Evolutionary conservation across 495 filamentous ascomycete genomes (phyloP), one percentile per base, ranked within the genome.

Genomic region (Durotheca rogersii): DNA sequence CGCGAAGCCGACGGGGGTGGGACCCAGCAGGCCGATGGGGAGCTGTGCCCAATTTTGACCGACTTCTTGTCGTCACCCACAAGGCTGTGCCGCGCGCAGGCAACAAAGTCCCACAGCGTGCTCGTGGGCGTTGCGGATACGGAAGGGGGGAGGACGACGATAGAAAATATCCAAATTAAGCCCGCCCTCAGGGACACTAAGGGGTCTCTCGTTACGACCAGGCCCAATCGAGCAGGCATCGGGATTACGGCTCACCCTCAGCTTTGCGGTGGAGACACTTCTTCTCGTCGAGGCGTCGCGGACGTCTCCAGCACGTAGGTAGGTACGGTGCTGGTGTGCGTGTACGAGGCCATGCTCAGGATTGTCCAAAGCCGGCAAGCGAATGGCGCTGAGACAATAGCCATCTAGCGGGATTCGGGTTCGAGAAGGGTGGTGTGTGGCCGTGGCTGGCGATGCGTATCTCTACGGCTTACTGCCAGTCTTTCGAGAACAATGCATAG

Each of bases 401-500:
- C n/a, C 12, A 6, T 23, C 12, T 32, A 21, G 23, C 15, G 30
- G 7, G 7, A 32, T 44, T 37, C 41, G 32, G n/a, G 34, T 35
- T n/a, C 38, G 39, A 27, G 23, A 27, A 27, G 23, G 23, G 9
- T 4, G 23, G 4, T 4, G 23, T 9, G 23, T 4, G 23, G 4
- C 9, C 9, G 40, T 53, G 44, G 48, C 44, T 53, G 19, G 39
- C 25, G 39, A 35, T n/a, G 11, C 19, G 25, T 20, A 40, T 36
- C n/a, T 25, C 49, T 12, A 47, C 31, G 35, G 36, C 20, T 20
- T 31, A 23, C 12, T 46, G 38, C 38, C 37, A 56, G 51, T 56
- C 50, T 50, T 60, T 60, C 57, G 37, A 52, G 57, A 60, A 60
- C 2, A 44, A 56, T 15, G 52, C 38, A 52, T 52, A 17, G 57